These are phyloP conservation scores for Cryptococcus deneoformans DNA, from an alignment of 1,284 basidiomycete species.

Conservation along the genomic window DNA sequence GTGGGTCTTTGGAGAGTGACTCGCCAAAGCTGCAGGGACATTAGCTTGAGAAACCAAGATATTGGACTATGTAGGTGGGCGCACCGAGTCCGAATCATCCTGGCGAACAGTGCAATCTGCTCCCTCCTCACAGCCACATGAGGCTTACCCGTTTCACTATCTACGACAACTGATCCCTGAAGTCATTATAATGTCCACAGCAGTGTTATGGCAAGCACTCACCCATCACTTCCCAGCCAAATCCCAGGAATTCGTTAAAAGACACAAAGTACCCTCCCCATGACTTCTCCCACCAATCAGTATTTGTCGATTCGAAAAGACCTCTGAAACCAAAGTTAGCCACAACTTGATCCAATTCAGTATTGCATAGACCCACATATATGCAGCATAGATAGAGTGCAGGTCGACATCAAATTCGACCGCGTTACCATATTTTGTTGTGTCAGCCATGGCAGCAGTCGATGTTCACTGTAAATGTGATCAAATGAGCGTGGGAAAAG, in stretches of 20 bases:
- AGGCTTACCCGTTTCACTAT: constrained; percentile 65
- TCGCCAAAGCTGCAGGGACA: constrained; percentile 37
- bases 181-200: not conserved
- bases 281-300: constrained; percentile 72
- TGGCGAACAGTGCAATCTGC: constrained; percentile 56
- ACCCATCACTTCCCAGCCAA: constrained; percentile 77
- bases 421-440: constrained; percentile 60
- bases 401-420: constrained; percentile 78
- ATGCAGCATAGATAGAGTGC: constrained; percentile 80
- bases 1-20: constrained; percentile 41
- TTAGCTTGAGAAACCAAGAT: not conserved
- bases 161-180: constrained; percentile 60
- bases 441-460: constrained; percentile 27
- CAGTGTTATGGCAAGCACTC: constrained; percentile 5
- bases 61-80: constrained; percentile 1
- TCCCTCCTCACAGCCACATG: constrained; percentile 73
- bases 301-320: constrained; percentile 67
- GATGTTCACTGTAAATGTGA: not conserved
- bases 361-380: constrained; percentile 54
- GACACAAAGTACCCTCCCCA: constrained; percentile 78
- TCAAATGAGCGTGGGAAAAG: not conserved
- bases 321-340: constrained; percentile 48
- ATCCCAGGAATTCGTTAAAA: constrained; percentile 76
- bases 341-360: not conserved
- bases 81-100: constrained; percentile 48